phyloP scores from a whole-genome alignment of 2,329 filamentous ascomycete species.

The Monosporascus sp. region DNA sequence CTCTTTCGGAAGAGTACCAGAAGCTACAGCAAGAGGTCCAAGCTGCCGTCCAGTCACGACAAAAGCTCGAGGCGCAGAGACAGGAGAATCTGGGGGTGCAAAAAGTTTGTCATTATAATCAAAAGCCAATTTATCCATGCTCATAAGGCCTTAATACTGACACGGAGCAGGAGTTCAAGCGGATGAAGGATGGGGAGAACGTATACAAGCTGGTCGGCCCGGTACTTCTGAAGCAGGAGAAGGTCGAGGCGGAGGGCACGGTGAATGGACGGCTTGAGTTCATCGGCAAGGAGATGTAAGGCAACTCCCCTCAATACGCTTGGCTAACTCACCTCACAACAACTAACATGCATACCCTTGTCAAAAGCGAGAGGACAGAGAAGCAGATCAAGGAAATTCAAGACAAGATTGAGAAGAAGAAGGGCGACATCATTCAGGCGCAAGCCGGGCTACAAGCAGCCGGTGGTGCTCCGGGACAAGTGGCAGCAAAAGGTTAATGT shows the following conservation, averaged over 20 bases:
- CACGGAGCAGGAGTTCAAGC: slow-evolving; percentile 66
- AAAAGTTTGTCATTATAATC: slow-evolving; percentile 49
- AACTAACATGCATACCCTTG: slow-evolving; percentile 1
- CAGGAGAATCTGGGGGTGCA: slow-evolving; percentile 89
- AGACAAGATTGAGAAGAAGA: slow-evolving; percentile 54
- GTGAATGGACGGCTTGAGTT: slow-evolving; percentile 89
- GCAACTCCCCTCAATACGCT: slow-evolving; percentile 3
- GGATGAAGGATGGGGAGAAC: slow-evolving; percentile 72
- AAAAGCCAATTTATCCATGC: not conserved
- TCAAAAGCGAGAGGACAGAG: slow-evolving; percentile 32
- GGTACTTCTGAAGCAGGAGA: slow-evolving; percentile 91
- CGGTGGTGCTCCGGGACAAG: slow-evolving; percentile 25
- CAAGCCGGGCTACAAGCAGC: slow-evolving; percentile 45
- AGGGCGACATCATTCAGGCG: slow-evolving; percentile 53
- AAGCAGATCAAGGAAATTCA: slow-evolving; percentile 51
- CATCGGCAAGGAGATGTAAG: slow-evolving; percentile 89
- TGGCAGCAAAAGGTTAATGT: slow-evolving; percentile 19
- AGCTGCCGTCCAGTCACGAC: slow-evolving; percentile 68
- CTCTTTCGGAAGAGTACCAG: slow-evolving; percentile 81
- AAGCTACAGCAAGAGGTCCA: slow-evolving; percentile 85
- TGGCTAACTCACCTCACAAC: not conserved
- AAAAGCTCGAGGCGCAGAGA: slow-evolving; percentile 90
- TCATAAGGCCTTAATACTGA: not conserved
- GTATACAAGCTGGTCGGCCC: slow-evolving; percentile 97
- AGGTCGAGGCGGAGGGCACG: slow-evolving; percentile 80